These are phyloP conservation scores for Globisporangium paroecandrum DNA, from an alignment of 352 stramenopile species.

Conservation along the genomic window DNA sequence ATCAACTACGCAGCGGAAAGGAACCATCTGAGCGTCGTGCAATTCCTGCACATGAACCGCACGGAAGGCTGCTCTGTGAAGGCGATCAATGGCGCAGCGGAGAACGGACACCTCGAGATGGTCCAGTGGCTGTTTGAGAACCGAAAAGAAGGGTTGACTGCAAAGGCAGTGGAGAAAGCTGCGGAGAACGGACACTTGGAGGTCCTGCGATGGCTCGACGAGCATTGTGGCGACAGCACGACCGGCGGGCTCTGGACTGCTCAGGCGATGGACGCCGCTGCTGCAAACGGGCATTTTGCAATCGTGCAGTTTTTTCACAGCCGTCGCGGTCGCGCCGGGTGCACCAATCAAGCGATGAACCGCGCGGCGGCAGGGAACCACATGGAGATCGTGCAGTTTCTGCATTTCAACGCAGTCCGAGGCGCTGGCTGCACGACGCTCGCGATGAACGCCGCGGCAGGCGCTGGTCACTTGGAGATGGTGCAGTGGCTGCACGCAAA, in stretches of 20 bases:
- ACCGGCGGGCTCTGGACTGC: constrained; percentile 13
- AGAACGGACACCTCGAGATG: constrained; percentile 36
- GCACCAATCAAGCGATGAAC: constrained; percentile 19
- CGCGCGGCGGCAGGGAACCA: constrained; percentile 35
- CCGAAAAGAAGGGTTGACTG: constrained; percentile 26
- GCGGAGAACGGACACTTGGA: constrained; percentile 39
- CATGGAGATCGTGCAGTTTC: constrained; percentile 32
- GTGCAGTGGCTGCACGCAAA: constrained; percentile 10
- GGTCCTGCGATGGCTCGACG: constrained; percentile 19
- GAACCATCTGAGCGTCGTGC: constrained; percentile 31
- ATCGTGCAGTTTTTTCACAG: constrained; percentile 11
- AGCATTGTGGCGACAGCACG: constrained; percentile 16
- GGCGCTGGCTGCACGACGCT: constrained; percentile 19
- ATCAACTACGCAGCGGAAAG: constrained; percentile 27
- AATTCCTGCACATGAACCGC: constrained; percentile 33
- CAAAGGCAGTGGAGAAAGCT: constrained; percentile 32
- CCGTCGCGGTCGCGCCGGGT: neutral
- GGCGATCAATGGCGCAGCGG: constrained; percentile 36
- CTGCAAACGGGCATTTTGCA: constrained; percentile 16
- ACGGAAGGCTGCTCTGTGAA: constrained; percentile 29
- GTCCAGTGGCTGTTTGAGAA: constrained; percentile 34
- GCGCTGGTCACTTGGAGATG: neutral
- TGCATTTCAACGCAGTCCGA: constrained; percentile 31
- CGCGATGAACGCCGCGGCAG: constrained; percentile 10
- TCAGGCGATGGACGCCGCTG: constrained; percentile 22